These are phyloP conservation scores for Pestalotiopsis sp. DNA, from an alignment of 2,329 filamentous ascomycete species.

Conservation along the genomic window DNA sequence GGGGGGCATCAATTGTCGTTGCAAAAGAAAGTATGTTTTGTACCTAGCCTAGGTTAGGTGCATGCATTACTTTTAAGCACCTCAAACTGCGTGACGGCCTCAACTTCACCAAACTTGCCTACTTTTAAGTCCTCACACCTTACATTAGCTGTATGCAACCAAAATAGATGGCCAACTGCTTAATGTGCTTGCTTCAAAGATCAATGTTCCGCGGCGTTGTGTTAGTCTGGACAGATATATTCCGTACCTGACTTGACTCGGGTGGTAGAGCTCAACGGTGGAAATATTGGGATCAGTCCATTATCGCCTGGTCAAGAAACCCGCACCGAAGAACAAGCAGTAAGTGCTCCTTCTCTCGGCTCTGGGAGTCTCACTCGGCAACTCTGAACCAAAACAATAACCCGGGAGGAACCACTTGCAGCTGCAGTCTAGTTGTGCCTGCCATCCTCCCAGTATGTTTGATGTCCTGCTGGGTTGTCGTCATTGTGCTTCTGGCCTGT, in stretches of 20 bases:
- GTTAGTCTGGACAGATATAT: background rate
- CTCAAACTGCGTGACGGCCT: background rate
- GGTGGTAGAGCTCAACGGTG: background rate
- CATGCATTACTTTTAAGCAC: background rate
- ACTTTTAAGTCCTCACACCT: background rate
- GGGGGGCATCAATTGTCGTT: background rate
- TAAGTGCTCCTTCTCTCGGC: background rate
- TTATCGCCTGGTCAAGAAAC: background rate
- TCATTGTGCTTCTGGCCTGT: constrained; percentile 10
- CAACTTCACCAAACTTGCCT: background rate
- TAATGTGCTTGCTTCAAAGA: background rate
- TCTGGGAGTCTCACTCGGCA: background rate
- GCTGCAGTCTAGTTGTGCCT: background rate
- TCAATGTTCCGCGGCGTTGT: background rate
- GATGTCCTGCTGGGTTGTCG: background rate
- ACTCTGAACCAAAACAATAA: background rate
- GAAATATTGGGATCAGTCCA: background rate
- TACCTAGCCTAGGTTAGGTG: background rate
- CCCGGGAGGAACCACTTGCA: background rate
- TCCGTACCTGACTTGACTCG: background rate
- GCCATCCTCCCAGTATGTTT: background rate
- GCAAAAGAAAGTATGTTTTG: background rate
- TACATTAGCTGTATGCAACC: background rate
- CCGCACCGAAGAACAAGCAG: background rate
- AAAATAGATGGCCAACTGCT: background rate